Evolutionary conservation across 2,329 filamentous ascomycete genomes (phyloP), one percentile per base, ranked within the genome.

Genomic region (Sporothrix phasma): DNA sequence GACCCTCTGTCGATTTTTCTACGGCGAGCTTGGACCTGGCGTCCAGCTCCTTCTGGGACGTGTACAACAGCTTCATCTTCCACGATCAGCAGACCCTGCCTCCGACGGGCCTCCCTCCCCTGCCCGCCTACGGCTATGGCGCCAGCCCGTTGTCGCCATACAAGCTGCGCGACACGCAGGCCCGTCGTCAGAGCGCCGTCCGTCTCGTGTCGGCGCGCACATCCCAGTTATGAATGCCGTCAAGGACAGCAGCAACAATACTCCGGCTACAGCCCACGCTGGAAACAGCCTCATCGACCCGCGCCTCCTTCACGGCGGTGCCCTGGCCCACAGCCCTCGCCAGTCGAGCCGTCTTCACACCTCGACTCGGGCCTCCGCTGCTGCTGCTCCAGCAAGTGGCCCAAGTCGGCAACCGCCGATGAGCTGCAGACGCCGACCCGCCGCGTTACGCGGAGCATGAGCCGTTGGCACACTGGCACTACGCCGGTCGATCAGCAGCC

Each of bases 401-500:
- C n/a, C 2, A 13, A 15, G 10, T 49, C 29, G 6, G 19, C 24
- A 7, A 22, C 41, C 19, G 3, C 19, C 7, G 17, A 7, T 15
- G 26, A 26, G 26, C 31, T 37, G 11, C n/a, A 17, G 19, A 22
- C 58, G 17, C 37, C 53, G 2, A 13, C 22, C 1, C 63, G 65
- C 13, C 66, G 53, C 6, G 66, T 67, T 4, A 66, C 66, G 4
- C 66, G 66, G 0, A 67, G 66, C 64, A 65, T 66, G 65, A 67
- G 62, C 62, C 58, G 62, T 24, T 15, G n/a, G 8, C 22, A 15
- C 15, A 31, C 39, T 7, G 39, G 56, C 17, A 11, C 4, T 39
- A 59, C 22, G 24, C 56, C 56, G 7, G 24, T 43, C 6, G 37
- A 43, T 8, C 26, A 53, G 22, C 45, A 47, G 26, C 15, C 34